Evolutionary conservation across 2,329 filamentous ascomycete species (phyloP).

Genomic region (Epichloe sp.): DNA sequence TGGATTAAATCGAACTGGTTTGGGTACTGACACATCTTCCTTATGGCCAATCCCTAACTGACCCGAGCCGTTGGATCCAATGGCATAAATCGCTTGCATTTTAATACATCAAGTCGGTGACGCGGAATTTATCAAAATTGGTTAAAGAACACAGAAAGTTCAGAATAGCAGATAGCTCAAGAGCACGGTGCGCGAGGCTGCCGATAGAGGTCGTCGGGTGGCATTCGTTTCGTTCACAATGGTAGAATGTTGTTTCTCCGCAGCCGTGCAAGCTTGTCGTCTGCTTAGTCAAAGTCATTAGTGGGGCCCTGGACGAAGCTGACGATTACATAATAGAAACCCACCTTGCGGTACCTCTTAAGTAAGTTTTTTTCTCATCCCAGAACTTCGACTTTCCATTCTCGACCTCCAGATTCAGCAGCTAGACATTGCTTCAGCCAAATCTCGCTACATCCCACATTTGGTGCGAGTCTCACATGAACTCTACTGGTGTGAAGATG

Average conservation of each 20-base stretch:
- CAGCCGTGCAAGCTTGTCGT: no score
- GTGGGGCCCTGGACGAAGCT: background rate
- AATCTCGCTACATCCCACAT: background rate
- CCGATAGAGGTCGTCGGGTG: no score
- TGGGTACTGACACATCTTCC: conserved; percentile 57
- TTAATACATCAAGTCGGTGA: background rate
- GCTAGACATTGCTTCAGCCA: background rate
- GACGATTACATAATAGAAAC: conserved; percentile 2
- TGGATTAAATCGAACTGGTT: conserved; percentile 43
- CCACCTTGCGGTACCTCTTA: background rate
- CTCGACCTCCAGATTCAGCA: background rate
- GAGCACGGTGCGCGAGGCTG: no score
- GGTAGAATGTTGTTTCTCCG: no score
- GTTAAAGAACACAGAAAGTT: no score
- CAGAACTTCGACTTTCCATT: accelerated
- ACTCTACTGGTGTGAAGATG: conserved; percentile 10
- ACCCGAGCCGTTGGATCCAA: conserved; percentile 67
- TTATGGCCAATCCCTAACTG: conserved; percentile 60
- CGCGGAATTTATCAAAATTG: background rate
- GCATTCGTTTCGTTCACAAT: background rate
- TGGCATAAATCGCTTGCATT: conserved; percentile 47
- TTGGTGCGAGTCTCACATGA: background rate
- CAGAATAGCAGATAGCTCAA: no score
- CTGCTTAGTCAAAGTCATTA: background rate
- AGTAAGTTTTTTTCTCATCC: background rate